Percentiles rank a stretch among this genome's conserved stretches.
Conservation (phyloP, 129 eudicot genomes). For the Flaveria brownii region DNA sequence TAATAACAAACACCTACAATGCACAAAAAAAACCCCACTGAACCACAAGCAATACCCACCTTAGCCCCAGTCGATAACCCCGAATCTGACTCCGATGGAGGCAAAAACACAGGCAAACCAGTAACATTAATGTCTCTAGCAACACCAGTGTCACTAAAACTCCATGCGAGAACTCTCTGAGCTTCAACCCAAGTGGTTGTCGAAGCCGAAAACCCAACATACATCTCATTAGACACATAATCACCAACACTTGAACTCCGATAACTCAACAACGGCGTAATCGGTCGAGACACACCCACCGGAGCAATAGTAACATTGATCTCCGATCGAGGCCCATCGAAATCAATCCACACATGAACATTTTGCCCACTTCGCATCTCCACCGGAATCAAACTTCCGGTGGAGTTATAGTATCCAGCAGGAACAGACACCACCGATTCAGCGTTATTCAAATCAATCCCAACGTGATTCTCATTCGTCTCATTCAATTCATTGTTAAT, state of each 20-base stretch:
- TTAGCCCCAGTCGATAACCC: slow-evolving; percentile 41
- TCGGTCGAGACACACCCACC: slow-evolving; percentile 50
- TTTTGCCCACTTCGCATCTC: slow-evolving; percentile 66
- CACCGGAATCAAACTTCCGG: slow-evolving; percentile 39
- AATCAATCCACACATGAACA: slow-evolving; percentile 75
- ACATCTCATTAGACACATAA: slow-evolving; percentile 51
- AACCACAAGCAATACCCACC: slow-evolving; percentile 53
- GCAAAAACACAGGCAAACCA: slow-evolving; percentile 42
- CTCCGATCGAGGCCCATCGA: slow-evolving; percentile 47
- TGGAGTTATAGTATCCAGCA: slow-evolving; percentile 53
- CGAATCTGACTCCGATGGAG: slow-evolving; percentile 21
- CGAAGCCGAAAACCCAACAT: slow-evolving; percentile 66
- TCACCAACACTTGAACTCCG: slow-evolving; percentile 31
- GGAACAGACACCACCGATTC: slow-evolving; percentile 31
- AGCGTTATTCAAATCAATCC: slow-evolving; percentile 56
- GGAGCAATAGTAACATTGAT: slow-evolving; percentile 72
- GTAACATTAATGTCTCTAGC: slow-evolving; percentile 58
- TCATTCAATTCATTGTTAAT: slow-evolving; percentile 55
- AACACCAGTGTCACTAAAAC: slow-evolving; percentile 61
- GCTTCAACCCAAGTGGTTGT: slow-evolving; percentile 65
- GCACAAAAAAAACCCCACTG: slow-evolving; percentile 24
- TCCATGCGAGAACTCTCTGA: slow-evolving; percentile 75
- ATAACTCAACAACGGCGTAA: slow-evolving; percentile 41
- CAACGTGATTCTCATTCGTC: slow-evolving; percentile 58
- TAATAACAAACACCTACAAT: slow-evolving; percentile 38